Evolutionary conservation across 2,329 filamentous ascomycete genomes (phyloP).

Genomic region (Pleurostoma richardsiae): DNA sequence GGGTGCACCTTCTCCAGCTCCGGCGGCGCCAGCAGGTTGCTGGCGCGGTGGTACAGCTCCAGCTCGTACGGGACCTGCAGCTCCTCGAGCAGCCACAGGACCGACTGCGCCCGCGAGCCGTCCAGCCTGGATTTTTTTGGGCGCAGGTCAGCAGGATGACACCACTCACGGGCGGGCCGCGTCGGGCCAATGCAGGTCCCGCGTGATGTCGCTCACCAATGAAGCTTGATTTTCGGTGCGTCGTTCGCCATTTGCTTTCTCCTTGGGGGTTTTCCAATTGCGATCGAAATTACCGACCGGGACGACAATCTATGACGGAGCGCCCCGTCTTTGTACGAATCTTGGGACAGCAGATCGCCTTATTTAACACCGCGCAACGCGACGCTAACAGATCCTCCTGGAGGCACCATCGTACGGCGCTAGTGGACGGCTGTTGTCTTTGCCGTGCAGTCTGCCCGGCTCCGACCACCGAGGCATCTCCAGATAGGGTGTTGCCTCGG

Average conservation of each 20-base stretch:
- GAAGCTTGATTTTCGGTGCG: constrained; percentile 12
- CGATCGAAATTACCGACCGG: not conserved
- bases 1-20: constrained; percentile 76
- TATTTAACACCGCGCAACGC: too few species aligned
- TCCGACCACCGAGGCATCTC: too few species aligned
- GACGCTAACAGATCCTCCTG: too few species aligned
- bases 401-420: too few species aligned
- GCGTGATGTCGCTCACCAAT: constrained; percentile 8
- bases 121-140: constrained; percentile 60
- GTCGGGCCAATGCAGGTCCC: not conserved
- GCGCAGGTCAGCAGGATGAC: not conserved
- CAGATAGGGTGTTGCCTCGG: too few species aligned
- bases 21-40: constrained; percentile 59
- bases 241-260: constrained; percentile 5
- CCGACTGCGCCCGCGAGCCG: constrained; percentile 74
- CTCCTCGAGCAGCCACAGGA: constrained; percentile 83
- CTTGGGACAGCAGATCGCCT: too few species aligned
- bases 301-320: too few species aligned
- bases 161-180: not conserved
- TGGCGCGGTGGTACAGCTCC: constrained; percentile 68
- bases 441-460: too few species aligned
- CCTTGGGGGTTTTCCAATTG: not conserved
- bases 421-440: too few species aligned
- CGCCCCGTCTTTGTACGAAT: too few species aligned
- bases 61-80: constrained; percentile 75